Percentiles rank a stretch among this genome's conserved stretches.
Conservation (phyloP, 768 basidiomycete species). For the Russula brevipes region DNA sequence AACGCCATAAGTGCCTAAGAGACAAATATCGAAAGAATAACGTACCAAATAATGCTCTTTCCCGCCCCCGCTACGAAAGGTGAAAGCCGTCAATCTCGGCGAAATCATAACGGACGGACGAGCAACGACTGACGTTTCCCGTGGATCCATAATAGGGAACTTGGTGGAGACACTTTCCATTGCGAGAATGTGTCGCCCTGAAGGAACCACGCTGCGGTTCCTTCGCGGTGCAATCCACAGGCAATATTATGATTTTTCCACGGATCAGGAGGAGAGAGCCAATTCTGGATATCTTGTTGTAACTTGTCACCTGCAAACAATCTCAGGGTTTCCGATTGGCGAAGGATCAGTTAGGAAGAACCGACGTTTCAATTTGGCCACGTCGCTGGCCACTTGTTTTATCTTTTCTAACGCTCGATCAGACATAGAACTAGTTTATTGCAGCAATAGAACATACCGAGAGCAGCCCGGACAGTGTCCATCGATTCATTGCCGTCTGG, state of each 20-base stretch:
- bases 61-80: not conserved
- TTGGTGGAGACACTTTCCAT: not conserved
- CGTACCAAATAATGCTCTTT: not conserved
- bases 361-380: too few species aligned
- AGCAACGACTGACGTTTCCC: not conserved
- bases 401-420: not conserved
- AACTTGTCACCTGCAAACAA: not conserved
- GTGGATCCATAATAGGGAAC: not conserved
- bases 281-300: not conserved
- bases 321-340: not conserved
- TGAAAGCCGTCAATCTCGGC: not conserved
- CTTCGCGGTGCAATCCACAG: not conserved
- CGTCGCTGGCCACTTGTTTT: too few species aligned
- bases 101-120: not conserved
- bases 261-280: not conserved
- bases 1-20: not conserved
- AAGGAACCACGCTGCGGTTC: not conserved
- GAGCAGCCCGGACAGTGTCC: not conserved
- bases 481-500: not conserved
- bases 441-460: not conserved
- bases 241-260: not conserved
- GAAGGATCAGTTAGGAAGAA: too few species aligned
- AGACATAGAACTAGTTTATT: too few species aligned
- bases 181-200: not conserved
- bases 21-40: not conserved